Conservation (phyloP, 345 rosid species). For the Lumnitzera littorea region DNA sequence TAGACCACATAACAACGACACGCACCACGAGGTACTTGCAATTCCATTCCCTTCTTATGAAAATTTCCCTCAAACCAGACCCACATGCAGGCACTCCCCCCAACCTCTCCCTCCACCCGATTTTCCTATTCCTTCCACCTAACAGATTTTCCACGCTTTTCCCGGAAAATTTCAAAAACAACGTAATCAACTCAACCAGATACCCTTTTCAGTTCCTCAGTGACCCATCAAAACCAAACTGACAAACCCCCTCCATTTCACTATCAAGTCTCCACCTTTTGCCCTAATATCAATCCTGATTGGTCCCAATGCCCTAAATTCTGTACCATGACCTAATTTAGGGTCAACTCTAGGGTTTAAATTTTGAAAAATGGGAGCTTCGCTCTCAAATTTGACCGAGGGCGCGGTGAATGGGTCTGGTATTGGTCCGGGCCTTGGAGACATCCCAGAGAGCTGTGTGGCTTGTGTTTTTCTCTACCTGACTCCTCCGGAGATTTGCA, state of each 20-base stretch:
- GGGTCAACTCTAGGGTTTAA: no score
- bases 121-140: background rate
- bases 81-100: background rate
- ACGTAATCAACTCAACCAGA: background rate
- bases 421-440: slow-evolving; percentile 65
- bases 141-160: background rate
- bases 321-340: slow-evolving; percentile 4
- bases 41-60: no score
- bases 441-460: slow-evolving; percentile 91
- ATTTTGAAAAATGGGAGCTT: slow-evolving; percentile 57
- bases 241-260: background rate
- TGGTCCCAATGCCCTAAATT: background rate
- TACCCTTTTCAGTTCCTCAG: background rate
- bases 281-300: background rate
- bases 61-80: no score
- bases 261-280: no score
- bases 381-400: slow-evolving; percentile 70
- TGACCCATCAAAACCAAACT: background rate
- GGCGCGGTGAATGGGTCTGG: slow-evolving; percentile 34
- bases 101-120: background rate
- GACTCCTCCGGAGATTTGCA: slow-evolving; percentile 97
- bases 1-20: no score
- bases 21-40: no score
- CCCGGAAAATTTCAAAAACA: background rate
- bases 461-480: slow-evolving; percentile 77